Base-by-base conservation (phyloP, 768 basidiomycete species). In the Suillus tomentosus region DNA sequence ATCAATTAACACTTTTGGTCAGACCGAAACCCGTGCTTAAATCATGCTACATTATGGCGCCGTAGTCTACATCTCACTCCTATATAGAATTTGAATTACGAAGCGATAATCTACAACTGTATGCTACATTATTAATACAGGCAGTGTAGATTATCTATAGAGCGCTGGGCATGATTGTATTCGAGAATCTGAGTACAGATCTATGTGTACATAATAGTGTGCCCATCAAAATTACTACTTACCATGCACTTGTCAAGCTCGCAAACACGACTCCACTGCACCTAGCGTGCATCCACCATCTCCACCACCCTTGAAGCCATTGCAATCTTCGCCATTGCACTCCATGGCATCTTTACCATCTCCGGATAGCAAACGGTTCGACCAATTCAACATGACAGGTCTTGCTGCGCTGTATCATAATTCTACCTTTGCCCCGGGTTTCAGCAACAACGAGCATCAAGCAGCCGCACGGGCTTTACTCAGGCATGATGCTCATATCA, bases 371-470 rank as follows among this genome's bases (percentile, higher is more conserved):
- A 48, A 22, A 62, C 6, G 17, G 43, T 19, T 43, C 43, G 60
- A 65, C 22, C 22, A 24, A 36, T 65, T 65, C 39, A 65, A n/a
- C 17, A 34, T 65, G n/a, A n/a, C 60, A 19, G 40, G 48, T n/a
- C 50, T 66, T n/a, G 42, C 65, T 60, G 57, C 27, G 22, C 34
- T 66, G 19, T 63, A 63, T 43, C 48, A 50, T 50, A 50, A 22
- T 50, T 56, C 36, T 42, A 19, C 24, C 1, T 62, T 62, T 40
- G 62, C 17, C 5, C 2, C 43, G 19, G 62, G 62, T 3, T 59
- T 34, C 45, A 47, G 54, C 56, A 58, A 45, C 24, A 27, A 63
- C 2, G 24, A 63, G 24, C 56, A 9, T 47, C 55, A 59, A 42
- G 62, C 62, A 13, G 55, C 55, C 5, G 2, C 56, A 22, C 42